Evolutionary conservation across 148 eudicot genomes (phyloP), one percentile per base, ranked within the genome.

Genomic region (Chenopodium suecicum): DNA sequence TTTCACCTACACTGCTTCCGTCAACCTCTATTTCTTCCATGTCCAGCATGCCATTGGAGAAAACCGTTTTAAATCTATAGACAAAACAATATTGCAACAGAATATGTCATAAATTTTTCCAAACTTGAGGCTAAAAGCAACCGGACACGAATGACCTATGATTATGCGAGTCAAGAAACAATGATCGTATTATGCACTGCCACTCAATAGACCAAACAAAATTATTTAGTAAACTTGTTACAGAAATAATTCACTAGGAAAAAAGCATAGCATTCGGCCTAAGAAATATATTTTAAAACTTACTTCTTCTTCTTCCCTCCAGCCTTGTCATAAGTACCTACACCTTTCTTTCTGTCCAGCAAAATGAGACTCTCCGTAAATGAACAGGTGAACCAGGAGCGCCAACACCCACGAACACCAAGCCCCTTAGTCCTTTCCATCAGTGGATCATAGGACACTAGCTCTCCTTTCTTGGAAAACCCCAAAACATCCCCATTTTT

Each of bases 281-380:
- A 50, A 50, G 2, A 12, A 9, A 50, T 50, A 48, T 48, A 13
- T 64, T n/a, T 7, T 12, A 10, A 34, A 20, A 52, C 7, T 72
- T 72, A 80, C 82, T 75, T 80, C 76, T 80, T 80, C 17, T 25
- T 80, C 37, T 14, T 32, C 56, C 56, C 47, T 41, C 41, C 12
- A 60, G 52, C 46, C 60, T 41, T n/a, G 25, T 44, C 52, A 48
- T 72, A 80, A 56, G 82, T 56, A 9, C 69, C 70, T 41, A 73
- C 82, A 16, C 82, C 82, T 44, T 22, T 25, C 69, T 73, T 72
- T 20, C 71, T 44, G 82, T 80, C 77, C 32, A 80, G 62, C 37
- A 80, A 68, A 73, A 63, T 19, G 72, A 80, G 62, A 80, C 74
- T 67, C 75, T 82, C 75, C 2, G 79, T 68, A 41, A 52, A 82